Base-by-base conservation (phyloP, 345 rosid genomes). In the Rhodamnia argentea region DNA sequence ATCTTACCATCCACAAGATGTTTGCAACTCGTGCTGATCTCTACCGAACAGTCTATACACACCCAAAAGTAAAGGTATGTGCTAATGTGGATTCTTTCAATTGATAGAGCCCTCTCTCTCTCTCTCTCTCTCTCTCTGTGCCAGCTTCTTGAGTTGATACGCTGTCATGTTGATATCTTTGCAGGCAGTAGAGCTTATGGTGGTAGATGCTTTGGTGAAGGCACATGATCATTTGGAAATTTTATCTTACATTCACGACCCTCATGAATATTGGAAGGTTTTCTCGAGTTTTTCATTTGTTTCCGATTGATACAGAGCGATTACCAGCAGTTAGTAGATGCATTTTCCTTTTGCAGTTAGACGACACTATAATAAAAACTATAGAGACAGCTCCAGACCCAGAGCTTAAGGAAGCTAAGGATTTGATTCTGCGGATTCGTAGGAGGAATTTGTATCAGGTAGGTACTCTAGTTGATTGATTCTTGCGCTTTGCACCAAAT, bases 251-350 rank as follows among this genome's bases (percentile, higher is more conserved):
- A 87, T 96, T 92, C 86, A 91, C 58, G 95, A 97, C 86, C 97
- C 99, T 83, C 85, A 93, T 87, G 92, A 93, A 91, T 96, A 94
- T 90, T 97, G 96, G 99, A 96, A 96, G 99, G 99, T 96, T 60
- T 56, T 40, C 56, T 83, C 75, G 26, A 47, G 82, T 51, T 83
- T 86, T 81, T 82, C 29, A 74, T 55, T 47, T n/a, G 23, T 84
- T 56, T 54, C 16, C 16, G 4, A 32, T 54, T n/a, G 52, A 24
- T 81, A 10, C 52, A 23, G 10, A 62, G 75, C 27, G 44, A 16
- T 56, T 24, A 22, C 84, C 51, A 54, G 42, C 54, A 52, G 47
- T 85, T 74, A 85, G 52, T 37, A 23, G 74, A n/a, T 62, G 32
- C 13, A 51, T 37, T 56, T 54, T 84, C 89, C 50, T 83, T 84